phyloP scores from a whole-genome alignment of 83 land plant genomes.

The Picea mariana region DNA sequence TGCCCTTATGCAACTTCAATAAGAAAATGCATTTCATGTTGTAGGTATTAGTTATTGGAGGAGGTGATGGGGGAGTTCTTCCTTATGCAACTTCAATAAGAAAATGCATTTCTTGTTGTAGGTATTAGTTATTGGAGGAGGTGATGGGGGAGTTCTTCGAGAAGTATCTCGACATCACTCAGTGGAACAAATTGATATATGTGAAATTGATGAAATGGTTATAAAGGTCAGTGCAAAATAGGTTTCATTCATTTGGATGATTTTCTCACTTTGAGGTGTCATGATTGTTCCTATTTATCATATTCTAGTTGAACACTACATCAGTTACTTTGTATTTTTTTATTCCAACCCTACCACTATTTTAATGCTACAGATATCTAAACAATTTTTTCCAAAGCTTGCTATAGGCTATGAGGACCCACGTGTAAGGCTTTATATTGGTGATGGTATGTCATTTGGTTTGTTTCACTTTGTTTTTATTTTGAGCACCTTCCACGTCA shows the following conservation, averaged over 20 bases:
- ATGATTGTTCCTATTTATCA: too few relatives aligned
- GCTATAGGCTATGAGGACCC: conserved; percentile 91
- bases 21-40: not conserved
- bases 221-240: conserved; percentile 65
- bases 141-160: conserved; percentile 96
- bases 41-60: conserved; percentile 94
- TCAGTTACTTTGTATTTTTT: too few relatives aligned
- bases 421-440: conserved; percentile 80
- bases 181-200: conserved; percentile 88
- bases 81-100: not conserved
- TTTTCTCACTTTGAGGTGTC: too few relatives aligned
- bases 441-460: conserved; percentile 66
- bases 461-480: conserved; percentile 8
- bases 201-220: conserved; percentile 96
- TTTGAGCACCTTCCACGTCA: not conserved
- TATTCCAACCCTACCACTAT: not conserved
- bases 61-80: conserved; percentile 98
- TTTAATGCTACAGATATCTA: conserved; percentile 54
- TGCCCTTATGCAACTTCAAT: too few relatives aligned
- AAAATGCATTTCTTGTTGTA: conserved; percentile 16
- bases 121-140: conserved; percentile 96
- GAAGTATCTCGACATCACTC: conserved; percentile 87
- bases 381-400: conserved; percentile 71
- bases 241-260: too few relatives aligned
- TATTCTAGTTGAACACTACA: too few relatives aligned